Base-by-base conservation (phyloP, 768 basidiomycete genomes). In the Suillus spraguei region DNA sequence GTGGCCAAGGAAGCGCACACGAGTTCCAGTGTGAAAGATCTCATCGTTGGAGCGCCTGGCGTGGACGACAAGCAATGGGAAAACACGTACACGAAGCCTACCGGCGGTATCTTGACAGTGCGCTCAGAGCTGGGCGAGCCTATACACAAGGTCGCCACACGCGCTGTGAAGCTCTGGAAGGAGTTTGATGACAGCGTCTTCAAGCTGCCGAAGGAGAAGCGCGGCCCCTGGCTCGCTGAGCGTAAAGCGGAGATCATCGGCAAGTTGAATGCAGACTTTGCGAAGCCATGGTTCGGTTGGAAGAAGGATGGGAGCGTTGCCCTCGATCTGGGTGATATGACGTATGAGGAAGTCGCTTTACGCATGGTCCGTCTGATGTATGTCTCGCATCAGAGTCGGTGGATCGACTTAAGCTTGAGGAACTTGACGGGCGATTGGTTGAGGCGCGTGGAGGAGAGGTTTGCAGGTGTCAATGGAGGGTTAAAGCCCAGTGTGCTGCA, bases 1-100 rank as follows among this genome's bases (percentile, higher is more conserved):
- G 95, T 98, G 38, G 97, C 97, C 58, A 95, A 95, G 79, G 97
- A 99, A 77, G 95, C 97, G 4, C 97, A 99, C 76, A 99, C 97
- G 0, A 92, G 89, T 69, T 83, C 93, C 3, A 89, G 90, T 8
- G 96, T 99, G 76, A 99, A 99, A 83, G 93, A 99, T 76, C 84
- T 99, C 65, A 99, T 99, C 66, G 90, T 98, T 63, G 92, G 90
- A 52, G 95, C 97, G 2, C 72, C 90, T n/a, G 97, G 97, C 77
- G 95, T 98, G 44, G 84, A 86, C 38, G 95, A 99, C 71, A 84
- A 80, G 59, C 81, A 90, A 62, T 99, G 96, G 95, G 97, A 99
- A 74, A 92, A 91, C 39, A 98, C 97, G 0, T 99, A 99, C 75
- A 78, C 83, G 66, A 95, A 93, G 78, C 91, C 95, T 64, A 97